Base-by-base conservation (phyloP, 345 rosid genomes). In the Sonneratia alba region DNA sequence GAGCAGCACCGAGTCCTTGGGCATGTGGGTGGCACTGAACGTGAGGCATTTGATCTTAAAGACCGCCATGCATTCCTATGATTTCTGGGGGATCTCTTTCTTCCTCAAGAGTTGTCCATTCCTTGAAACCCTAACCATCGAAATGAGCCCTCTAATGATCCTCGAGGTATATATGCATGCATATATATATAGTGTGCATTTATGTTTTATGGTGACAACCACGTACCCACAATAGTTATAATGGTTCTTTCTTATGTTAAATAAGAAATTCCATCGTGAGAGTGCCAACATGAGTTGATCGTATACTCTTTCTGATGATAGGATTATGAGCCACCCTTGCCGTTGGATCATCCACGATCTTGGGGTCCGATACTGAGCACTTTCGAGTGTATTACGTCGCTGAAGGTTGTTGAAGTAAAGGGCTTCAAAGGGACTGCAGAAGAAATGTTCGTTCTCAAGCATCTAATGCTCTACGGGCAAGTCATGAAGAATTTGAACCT, bases 341-440 rank as follows among this genome's bases (percentile, higher is more conserved):
- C 1, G 7, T 70, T 37, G n/a, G 18, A 22, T 4, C 16, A 18
- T 0, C 59, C 21, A 40, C 27, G 16, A 16, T 56, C 56, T 1
- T 55, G 51, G 36, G 14, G n/a, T 0, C 3, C 45, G 22, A 1
- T 70, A 1, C 36, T 62, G 0, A 32, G 18, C 14, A 49, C 32
- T 0, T 68, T 67, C 67, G 49, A 27, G n/a, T 83, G 89, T 74
- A 66, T 47, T 4, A 59, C 24, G 8, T 73, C 72, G 6, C 79
- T 85, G n/a, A 83, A 65, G 72, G 77, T 76, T 22, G 81, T 85
- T n/a, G n/a, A 79, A 69, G 71, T 82, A 6, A 81, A 70, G 42
- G 80, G 80, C 0, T 85, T 81, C 27, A 42, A 43, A 19, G 83
- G 83, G 42, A 63, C 36, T 0, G 4, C 15, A 3, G 74, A 40